phyloP scores from a whole-genome alignment of 2,329 filamentous ascomycete species.

The Escovopsis sp. region DNA sequence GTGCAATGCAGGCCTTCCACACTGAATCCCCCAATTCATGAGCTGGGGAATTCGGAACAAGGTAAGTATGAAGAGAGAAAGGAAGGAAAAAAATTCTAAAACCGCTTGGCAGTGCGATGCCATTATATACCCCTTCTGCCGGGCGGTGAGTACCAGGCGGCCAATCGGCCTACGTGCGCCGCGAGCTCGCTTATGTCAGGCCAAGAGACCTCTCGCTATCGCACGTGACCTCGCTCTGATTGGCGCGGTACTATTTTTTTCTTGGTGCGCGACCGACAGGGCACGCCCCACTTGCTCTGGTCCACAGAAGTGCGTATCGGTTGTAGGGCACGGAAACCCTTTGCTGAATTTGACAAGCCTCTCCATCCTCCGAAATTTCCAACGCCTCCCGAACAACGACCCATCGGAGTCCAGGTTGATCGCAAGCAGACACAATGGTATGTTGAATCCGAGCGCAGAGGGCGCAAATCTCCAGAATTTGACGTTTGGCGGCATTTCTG shows the following conservation, averaged over 20 bases:
- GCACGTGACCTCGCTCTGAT: conserved; percentile 10
- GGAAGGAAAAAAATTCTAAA: conserved; percentile 14
- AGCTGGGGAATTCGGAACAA: conserved; percentile 30
- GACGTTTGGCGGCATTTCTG: conserved; percentile 12
- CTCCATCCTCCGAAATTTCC: conserved; percentile 21
- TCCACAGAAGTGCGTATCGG: conserved; percentile 16
- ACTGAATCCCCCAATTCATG: conserved; percentile 29
- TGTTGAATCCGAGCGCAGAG: conserved; percentile 7
- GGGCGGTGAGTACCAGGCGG: conserved; percentile 7
- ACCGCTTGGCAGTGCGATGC: conserved; percentile 1
- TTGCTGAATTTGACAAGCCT: conserved; percentile 26
- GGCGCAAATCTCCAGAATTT: conserved; percentile 8
- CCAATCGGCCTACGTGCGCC: no score
- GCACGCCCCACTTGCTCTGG: conserved; percentile 13
- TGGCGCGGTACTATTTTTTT: neutral
- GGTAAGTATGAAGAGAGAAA: conserved; percentile 39
- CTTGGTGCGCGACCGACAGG: conserved; percentile 7
- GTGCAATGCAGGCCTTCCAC: conserved; percentile 40
- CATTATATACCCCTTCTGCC: conserved; percentile 22
- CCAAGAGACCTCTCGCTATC: conserved; percentile 1
- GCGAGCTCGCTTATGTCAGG: neutral
- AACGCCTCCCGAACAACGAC: conserved; percentile 27
- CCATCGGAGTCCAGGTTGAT: conserved; percentile 31
- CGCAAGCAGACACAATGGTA: conserved; percentile 42
- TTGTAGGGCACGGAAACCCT: conserved; percentile 29